A percentile compares a stretch with the other conserved stretches of the same genome.
These are phyloP conservation scores for Aspergillus ellipticus DNA, from an alignment of 495 filamentous ascomycete genomes.

Conservation along the genomic window DNA sequence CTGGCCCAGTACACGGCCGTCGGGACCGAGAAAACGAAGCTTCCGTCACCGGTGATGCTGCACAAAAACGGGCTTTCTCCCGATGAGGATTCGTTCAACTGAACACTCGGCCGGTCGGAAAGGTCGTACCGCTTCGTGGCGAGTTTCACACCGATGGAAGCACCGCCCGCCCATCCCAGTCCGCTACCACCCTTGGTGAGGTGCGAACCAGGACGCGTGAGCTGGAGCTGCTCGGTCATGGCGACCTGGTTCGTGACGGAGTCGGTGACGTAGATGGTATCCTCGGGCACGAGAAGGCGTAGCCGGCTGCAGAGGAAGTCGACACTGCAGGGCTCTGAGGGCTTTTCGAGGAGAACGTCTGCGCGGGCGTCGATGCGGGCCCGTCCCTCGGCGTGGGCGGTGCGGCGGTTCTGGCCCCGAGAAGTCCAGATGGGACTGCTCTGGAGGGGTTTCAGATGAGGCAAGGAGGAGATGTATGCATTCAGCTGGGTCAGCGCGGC, in stretches of 20 bases:
- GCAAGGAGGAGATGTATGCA: constrained; percentile 8
- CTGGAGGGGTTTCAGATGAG: background rate
- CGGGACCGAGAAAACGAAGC: constrained; percentile 26
- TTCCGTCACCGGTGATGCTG: constrained; percentile 28
- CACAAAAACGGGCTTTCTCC: constrained; percentile 22
- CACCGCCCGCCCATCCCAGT: constrained; percentile 29
- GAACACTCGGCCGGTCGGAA: constrained; percentile 5
- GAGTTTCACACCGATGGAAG: constrained; percentile 26
- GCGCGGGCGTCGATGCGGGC: constrained; percentile 12
- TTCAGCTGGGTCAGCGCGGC: constrained; percentile 15
- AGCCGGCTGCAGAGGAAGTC: constrained; percentile 18
- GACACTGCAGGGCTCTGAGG: constrained; percentile 13
- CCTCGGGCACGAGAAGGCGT: constrained; percentile 10
- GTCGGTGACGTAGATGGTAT: constrained; percentile 21
- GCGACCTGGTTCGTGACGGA: constrained; percentile 25
- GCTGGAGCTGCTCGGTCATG: constrained; percentile 11
- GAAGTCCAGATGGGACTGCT: background rate
- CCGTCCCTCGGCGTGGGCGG: constrained; percentile 5
- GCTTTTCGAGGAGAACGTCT: constrained; percentile 7
- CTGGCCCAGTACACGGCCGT: constrained; percentile 27
- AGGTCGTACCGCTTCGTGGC: constrained; percentile 13
- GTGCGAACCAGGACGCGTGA: constrained; percentile 18
- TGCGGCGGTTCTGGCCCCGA: background rate
- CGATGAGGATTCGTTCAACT: background rate
- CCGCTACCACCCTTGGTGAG: constrained; percentile 27